A percentile compares a stretch with the other conserved stretches of the same genome.
These are phyloP conservation scores for Gentiana macrophylla DNA, from an alignment of 257 asterid species.

Conservation along the genomic window DNA sequence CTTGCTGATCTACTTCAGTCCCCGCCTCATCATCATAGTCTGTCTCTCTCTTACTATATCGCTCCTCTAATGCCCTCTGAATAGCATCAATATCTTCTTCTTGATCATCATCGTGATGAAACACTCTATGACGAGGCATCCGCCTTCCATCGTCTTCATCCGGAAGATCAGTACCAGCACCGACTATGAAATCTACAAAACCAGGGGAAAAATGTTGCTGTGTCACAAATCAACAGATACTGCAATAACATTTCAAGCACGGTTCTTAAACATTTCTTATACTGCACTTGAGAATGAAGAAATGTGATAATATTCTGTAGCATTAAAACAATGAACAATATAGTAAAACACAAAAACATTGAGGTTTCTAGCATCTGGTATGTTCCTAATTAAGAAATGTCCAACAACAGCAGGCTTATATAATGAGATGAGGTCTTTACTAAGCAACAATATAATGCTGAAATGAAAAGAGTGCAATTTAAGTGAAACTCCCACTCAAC, in stretches of 20 bases:
- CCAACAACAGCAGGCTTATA: too few relatives aligned
- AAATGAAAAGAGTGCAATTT: too few relatives aligned
- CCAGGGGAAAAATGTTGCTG: conserved; percentile 9
- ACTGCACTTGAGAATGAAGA: background rate
- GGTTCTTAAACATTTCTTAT: background rate
- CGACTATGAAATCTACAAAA: conserved; percentile 62
- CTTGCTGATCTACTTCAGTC: conserved; percentile 95
- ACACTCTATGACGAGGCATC: conserved; percentile 68
- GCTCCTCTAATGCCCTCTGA: conserved; percentile 59
- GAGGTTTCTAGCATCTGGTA: too few relatives aligned
- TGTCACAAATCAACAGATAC: background rate
- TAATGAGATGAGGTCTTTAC: too few relatives aligned
- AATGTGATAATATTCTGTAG: too few relatives aligned
- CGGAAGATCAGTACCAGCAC: conserved; percentile 54
- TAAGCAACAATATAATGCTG: too few relatives aligned
- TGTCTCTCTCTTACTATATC: conserved; percentile 59
- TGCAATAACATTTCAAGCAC: background rate
- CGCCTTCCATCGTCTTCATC: conserved; percentile 60
- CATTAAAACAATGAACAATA: too few relatives aligned
- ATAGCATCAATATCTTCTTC: conserved; percentile 77
- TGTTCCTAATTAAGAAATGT: too few relatives aligned
- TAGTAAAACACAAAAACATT: too few relatives aligned
- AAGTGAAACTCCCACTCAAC: too few relatives aligned
- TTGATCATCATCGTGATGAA: conserved; percentile 79
- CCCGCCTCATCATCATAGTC: conserved; percentile 82